Base-by-base conservation (phyloP, 805 yeast genomes). In the Ogataea zsoltii region DNA sequence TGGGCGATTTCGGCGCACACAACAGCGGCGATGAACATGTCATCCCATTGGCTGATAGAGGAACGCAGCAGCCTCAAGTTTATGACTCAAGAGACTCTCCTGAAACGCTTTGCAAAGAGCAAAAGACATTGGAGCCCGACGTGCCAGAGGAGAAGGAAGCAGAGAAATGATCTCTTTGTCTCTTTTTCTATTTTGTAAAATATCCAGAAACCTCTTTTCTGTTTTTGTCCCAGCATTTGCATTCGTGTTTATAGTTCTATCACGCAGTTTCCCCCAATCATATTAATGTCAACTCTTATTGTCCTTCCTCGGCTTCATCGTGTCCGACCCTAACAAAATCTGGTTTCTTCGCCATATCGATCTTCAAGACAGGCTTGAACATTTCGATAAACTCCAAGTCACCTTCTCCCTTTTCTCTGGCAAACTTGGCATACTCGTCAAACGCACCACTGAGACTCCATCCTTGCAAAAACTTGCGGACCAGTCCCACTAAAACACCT, bases 371-470 rank as follows among this genome's bases (percentile, higher is more conserved):
- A 2, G 89, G 86, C 56, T 82, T 80, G 75, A 88, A 91, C 61
- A 81, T 71, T 64, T 94, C 97, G 45, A 92, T 88, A 53, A 87
- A 88, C 64, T 89, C 96, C 60, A 91, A 74, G 67, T 92, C 99
- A 43, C 83, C 85, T 56, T 88, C 97, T 18, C 92, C 94, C 67
- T 92, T 92, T 7, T 96, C 97, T 56, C 88, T 83, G 5, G 98
- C 95, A 66, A 89, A 92, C 62, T 88, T 82, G 45, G 86, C 88
- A 65, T 92, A 92, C 64, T 92, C 99, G 62, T 90, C 97, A 65
- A 89, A 94, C 5, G 89, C 85, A 2, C 97, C 96, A 42, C 96
- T 83, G 57, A 88, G 74, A 47, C 94, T 82, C 99, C 99, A 92
- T 1, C 95, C 95, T 65, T 90, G 97, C 37, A 90, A 68, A 42